A percentile compares a stretch with the other conserved stretches of the same genome.
phyloP scores from a whole-genome alignment of 352 stramenopile species.

The Globisporangium paroecandrum region DNA sequence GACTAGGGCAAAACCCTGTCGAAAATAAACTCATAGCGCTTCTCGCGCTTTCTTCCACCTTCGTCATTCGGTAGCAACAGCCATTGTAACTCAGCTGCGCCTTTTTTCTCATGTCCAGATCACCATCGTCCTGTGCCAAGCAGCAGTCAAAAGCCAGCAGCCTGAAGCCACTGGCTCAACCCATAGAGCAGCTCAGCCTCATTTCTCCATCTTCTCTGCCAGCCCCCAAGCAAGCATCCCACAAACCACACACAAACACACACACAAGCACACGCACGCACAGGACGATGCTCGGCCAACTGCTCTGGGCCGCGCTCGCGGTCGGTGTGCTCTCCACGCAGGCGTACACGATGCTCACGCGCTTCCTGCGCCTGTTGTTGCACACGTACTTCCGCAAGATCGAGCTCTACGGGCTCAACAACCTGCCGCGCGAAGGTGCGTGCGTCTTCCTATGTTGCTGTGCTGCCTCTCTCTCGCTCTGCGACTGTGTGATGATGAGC shows the following conservation, averaged over 20 bases:
- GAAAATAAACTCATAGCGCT: no score
- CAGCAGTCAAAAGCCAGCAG: not conserved
- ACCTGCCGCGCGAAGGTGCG: conserved; percentile 67
- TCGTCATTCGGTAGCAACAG: not conserved
- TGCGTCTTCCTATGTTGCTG: not conserved
- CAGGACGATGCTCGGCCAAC: conserved; percentile 19
- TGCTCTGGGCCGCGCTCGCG: conserved; percentile 44
- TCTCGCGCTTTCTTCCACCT: not conserved
- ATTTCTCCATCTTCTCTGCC: conserved; percentile 12
- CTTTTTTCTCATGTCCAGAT: conserved; percentile 2
- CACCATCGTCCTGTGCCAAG: not conserved
- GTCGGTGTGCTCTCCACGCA: conserved; percentile 50
- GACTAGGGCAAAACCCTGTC: not conserved
- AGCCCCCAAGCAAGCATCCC: not conserved
- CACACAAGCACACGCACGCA: not conserved
- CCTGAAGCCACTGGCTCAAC: not conserved
- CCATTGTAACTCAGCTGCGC: not conserved
- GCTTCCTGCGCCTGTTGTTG: conserved; percentile 60
- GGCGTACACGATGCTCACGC: conserved; percentile 54
- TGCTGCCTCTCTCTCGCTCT: not conserved
- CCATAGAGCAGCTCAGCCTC: not conserved
- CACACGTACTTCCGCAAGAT: conserved; percentile 83
- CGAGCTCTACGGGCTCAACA: conserved; percentile 72
- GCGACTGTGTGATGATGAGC: not conserved
- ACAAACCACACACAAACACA: not conserved